These are phyloP conservation scores for Agaricus blazei DNA, from an alignment of 768 basidiomycete species.

Conservation along the genomic window DNA sequence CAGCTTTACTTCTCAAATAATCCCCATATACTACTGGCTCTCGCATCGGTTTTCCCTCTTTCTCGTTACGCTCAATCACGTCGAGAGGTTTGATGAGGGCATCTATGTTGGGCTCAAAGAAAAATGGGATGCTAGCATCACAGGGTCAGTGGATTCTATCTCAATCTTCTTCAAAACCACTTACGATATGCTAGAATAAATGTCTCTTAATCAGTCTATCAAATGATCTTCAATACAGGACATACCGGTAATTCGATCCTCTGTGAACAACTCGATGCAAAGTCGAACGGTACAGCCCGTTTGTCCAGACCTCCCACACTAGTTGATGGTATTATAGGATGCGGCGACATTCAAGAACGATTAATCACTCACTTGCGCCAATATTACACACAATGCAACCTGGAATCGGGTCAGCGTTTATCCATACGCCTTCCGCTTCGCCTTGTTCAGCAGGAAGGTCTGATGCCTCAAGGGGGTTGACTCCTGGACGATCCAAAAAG, in stretches of 20 bases:
- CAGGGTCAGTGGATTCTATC: background rate
- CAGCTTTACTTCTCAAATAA: slow-evolving; percentile 70
- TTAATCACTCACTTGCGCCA: slow-evolving; percentile 69
- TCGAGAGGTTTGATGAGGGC: slow-evolving; percentile 63
- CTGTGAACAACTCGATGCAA: slow-evolving; percentile 86
- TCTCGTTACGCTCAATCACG: slow-evolving; percentile 33
- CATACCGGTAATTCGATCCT: slow-evolving; percentile 62
- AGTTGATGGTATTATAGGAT: background rate
- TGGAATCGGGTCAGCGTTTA: slow-evolving; percentile 78
- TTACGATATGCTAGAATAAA: slow-evolving; percentile 59
- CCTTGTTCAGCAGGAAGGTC: slow-evolving; percentile 49
- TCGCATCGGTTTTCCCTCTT: slow-evolving; percentile 13
- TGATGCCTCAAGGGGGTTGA: slow-evolving; percentile 20
- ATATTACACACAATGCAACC: slow-evolving; percentile 89
- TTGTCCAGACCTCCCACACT: slow-evolving; percentile 95
- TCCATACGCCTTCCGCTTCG: slow-evolving; percentile 64
- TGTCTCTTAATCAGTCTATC: too few species aligned
- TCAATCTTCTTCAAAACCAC: slow-evolving; percentile 19
- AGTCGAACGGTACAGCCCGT: slow-evolving; percentile 80
- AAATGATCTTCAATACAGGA: background rate
- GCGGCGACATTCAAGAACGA: background rate
- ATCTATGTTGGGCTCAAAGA: slow-evolving; percentile 88
- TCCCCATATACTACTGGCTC: slow-evolving; percentile 70
- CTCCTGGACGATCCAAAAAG: slow-evolving; percentile 46
- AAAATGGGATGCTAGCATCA: slow-evolving; percentile 71